Percentiles rank a stretch among this genome's conserved stretches.
These are phyloP conservation scores for Russula emetica DNA, from an alignment of 768 basidiomycete species.

Conservation along the genomic window DNA sequence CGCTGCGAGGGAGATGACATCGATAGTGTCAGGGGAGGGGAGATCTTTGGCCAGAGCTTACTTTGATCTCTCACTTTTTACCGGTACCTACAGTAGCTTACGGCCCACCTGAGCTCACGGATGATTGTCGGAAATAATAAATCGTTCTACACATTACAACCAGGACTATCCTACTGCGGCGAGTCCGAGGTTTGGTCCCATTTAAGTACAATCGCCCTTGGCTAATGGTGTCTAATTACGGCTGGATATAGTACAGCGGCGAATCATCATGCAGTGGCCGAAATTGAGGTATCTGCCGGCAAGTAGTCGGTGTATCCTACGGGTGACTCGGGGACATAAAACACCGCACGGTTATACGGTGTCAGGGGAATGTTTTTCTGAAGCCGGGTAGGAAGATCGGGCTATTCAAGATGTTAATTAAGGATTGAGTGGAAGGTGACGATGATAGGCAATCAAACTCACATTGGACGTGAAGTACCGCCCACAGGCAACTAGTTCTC, in stretches of 20 bases:
- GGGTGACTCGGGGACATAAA: not conserved
- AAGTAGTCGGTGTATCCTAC: not conserved
- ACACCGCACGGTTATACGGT: slow-evolving; percentile 30
- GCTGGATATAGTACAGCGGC: not conserved
- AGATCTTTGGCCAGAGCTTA: no score
- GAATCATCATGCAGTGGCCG: not conserved
- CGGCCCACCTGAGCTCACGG: no score
- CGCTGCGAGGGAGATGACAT: no score
- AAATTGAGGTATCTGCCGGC: not conserved
- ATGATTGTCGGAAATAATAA: no score
- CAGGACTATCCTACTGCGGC: no score
- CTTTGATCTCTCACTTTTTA: no score
- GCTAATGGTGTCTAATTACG: not conserved
- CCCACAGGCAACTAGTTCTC: slow-evolving; percentile 38
- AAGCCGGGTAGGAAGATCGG: slow-evolving; percentile 35
- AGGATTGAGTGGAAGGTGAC: not conserved
- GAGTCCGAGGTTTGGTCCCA: no score
- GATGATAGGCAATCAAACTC: slow-evolving; percentile 24
- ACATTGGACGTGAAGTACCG: slow-evolving; percentile 37
- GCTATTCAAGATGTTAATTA: slow-evolving; percentile 27
- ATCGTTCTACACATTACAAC: no score
- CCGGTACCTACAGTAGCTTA: no score
- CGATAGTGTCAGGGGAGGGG: no score
- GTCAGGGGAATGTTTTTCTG: slow-evolving; percentile 32
- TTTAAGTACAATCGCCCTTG: not conserved